Conservation (phyloP, 306 rosid genomes). For the Vigna trinervia region DNA sequence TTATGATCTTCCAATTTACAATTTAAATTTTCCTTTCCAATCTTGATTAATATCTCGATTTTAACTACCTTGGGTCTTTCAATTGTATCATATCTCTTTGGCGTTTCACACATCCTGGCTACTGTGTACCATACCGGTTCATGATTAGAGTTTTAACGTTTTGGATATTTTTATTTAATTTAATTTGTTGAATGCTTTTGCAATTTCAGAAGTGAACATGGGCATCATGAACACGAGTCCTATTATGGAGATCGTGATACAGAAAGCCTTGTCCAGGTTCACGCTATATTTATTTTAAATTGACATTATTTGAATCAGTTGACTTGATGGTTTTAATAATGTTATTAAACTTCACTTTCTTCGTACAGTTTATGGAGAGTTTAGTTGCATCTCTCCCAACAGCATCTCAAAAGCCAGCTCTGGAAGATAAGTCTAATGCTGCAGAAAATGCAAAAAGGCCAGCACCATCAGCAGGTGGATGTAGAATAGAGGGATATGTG, state of each 20-base stretch:
- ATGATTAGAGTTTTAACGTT: conserved; percentile 35
- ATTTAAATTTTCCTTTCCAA: too few species aligned
- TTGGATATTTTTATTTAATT: conserved; percentile 37
- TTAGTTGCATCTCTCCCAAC: conserved; percentile 68
- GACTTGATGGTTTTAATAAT: conserved; percentile 11
- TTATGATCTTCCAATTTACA: too few species aligned
- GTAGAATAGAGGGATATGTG: conserved; percentile 89
- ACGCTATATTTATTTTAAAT: conserved; percentile 34
- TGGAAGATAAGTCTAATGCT: conserved; percentile 68
- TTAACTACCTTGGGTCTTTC: not conserved
- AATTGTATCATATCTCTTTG: conserved; percentile 6
- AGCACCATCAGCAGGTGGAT: conserved; percentile 92
- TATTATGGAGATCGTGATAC: conserved; percentile 96
- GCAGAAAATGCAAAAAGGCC: conserved; percentile 72
- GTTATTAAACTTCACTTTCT: conserved; percentile 26
- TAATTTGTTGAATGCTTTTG: conserved; percentile 31
- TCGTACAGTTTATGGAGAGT: conserved; percentile 72
- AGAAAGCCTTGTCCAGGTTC: conserved; percentile 88
- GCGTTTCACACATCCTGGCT: not conserved
- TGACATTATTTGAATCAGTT: conserved; percentile 28
- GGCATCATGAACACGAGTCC: conserved; percentile 96
- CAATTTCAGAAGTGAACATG: conserved; percentile 79
- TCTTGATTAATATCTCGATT: too few species aligned
- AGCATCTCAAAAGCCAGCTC: conserved; percentile 62
- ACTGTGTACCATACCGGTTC: conserved; percentile 5